Conservation (phyloP, 2,329 filamentous ascomycete genomes). For the Fusarium armeniacum region DNA sequence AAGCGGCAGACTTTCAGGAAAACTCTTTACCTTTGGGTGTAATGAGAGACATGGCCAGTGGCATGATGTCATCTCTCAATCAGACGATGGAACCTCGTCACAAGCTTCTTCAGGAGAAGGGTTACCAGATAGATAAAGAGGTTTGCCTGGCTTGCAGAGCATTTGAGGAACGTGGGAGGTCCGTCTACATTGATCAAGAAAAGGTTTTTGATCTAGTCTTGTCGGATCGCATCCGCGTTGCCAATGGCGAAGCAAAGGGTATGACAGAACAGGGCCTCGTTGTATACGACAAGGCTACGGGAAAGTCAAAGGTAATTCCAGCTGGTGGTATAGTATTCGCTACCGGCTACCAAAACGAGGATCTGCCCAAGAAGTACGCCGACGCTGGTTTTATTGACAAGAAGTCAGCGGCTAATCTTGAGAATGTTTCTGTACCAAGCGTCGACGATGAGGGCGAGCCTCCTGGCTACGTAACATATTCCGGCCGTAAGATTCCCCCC, state of each 20-base stretch:
- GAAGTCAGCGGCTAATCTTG: not conserved
- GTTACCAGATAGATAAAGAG: not conserved
- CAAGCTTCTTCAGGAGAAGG: conserved; percentile 1
- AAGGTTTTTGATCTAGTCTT: not conserved
- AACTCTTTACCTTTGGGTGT: not conserved
- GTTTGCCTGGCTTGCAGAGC: not conserved
- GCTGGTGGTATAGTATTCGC: not conserved
- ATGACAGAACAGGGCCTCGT: not conserved
- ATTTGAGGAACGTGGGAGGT: not conserved
- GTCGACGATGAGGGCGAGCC: conserved; percentile 5
- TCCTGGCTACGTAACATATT: conserved; percentile 2
- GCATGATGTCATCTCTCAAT: not conserved
- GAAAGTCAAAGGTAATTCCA: not conserved
- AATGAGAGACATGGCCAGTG: not conserved
- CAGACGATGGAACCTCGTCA: not conserved
- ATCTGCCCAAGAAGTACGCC: not conserved
- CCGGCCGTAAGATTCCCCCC: not conserved
- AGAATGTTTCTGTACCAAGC: not conserved
- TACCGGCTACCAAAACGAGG: not conserved
- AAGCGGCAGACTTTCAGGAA: conserved; percentile 3
- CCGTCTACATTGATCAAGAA: not conserved
- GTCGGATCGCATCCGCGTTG: not conserved
- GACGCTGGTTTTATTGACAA: not conserved
- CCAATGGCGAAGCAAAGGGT: not conserved
- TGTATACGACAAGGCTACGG: not conserved